Percentiles rank a stretch among this genome's conserved stretches.
These are phyloP conservation scores for Psilocybe azurescens DNA, from an alignment of 768 basidiomycete genomes.

Conservation along the genomic window DNA sequence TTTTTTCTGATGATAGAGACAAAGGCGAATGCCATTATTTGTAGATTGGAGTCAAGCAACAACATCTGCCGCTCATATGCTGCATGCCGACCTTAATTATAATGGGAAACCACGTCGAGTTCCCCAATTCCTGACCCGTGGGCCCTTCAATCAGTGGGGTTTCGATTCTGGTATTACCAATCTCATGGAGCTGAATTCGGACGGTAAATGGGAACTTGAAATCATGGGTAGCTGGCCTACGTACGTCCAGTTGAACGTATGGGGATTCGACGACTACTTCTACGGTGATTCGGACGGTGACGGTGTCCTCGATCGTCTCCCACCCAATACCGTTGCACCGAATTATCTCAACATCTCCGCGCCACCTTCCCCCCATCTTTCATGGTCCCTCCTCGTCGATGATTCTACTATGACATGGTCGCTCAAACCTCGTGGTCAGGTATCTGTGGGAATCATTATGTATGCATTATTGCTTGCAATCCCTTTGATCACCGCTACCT, in stretches of 20 bases:
- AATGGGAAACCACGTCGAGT: conserved; percentile 67
- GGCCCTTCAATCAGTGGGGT: conserved; percentile 92
- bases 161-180: conserved; percentile 83
- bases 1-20: neutral
- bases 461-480: conserved; percentile 83
- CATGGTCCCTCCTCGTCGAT: conserved; percentile 85
- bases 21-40: neutral
- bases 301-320: conserved; percentile 87
- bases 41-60: conserved; percentile 81
- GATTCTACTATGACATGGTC: conserved; percentile 81
- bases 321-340: conserved; percentile 84
- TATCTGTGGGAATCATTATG: conserved; percentile 84
- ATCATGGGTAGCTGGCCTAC: conserved; percentile 93
- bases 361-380: conserved; percentile 85
- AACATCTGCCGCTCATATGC: conserved; percentile 63
- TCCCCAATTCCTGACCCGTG: conserved; percentile 87
- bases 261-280: conserved; percentile 89
- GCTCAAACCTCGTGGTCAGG: conserved; percentile 81
- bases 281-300: conserved; percentile 92
- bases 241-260: conserved; percentile 89
- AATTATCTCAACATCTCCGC: conserved; percentile 94
- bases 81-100: conserved; percentile 80
- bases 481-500: conserved; percentile 82
- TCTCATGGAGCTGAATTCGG: conserved; percentile 64
- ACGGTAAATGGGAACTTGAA: conserved; percentile 83